A percentile compares a stretch with the other conserved stretches of the same genome.
Conservation (phyloP, 352 stramenopile species). For the Saprolegnia parasitica region DNA sequence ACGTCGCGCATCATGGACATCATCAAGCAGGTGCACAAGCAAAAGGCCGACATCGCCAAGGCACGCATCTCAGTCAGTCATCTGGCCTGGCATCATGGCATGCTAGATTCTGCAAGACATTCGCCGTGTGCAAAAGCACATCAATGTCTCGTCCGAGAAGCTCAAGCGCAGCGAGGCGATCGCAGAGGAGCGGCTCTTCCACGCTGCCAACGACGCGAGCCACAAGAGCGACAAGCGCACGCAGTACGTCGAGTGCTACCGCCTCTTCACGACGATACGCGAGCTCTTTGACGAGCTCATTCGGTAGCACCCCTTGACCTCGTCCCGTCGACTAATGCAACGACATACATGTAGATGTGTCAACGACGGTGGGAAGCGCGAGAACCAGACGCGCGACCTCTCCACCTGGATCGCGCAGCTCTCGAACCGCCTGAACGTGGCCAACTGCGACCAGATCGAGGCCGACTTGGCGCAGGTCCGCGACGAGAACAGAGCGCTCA, state of each 20-base stretch:
- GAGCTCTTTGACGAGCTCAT: constrained; percentile 84
- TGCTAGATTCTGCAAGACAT: constrained; percentile 69
- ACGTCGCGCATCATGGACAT: constrained; percentile 88
- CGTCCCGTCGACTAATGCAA: not conserved
- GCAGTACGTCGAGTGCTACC: constrained; percentile 77
- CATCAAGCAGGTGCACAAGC: constrained; percentile 86
- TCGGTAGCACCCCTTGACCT: constrained; percentile 20
- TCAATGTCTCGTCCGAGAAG: constrained; percentile 70
- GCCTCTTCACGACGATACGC: constrained; percentile 73
- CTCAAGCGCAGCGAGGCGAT: constrained; percentile 79
- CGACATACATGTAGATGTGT: constrained; percentile 22
- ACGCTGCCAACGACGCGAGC: constrained; percentile 44
- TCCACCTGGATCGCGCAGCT: constrained; percentile 82
- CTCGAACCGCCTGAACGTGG: constrained; percentile 59
- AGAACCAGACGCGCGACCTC: constrained; percentile 68
- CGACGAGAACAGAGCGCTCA: constrained; percentile 60
- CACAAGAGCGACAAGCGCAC: constrained; percentile 30
- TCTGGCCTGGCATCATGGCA: not conserved
- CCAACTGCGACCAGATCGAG: constrained; percentile 65
- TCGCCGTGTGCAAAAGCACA: constrained; percentile 65
- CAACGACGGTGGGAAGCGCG: constrained; percentile 65
- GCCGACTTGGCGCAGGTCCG: constrained; percentile 64
- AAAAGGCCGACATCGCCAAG: constrained; percentile 82
- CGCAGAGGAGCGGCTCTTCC: constrained; percentile 80
- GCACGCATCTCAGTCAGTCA: not conserved